Evolutionary conservation across 2,329 filamentous ascomycete species (phyloP).

Genomic region (Cladosporium halotolerans): DNA sequence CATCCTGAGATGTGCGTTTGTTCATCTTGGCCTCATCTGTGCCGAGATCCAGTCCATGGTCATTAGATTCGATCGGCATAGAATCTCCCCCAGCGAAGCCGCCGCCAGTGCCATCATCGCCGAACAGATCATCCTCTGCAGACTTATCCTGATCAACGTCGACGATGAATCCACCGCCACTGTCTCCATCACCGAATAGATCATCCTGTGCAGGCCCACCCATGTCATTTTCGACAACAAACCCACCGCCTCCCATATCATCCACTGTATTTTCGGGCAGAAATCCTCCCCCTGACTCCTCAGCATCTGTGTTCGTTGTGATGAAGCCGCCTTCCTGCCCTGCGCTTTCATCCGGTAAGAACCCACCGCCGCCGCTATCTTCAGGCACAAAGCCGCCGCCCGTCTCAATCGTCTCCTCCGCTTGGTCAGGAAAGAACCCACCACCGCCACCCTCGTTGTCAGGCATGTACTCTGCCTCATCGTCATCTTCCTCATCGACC

Average conservation of each 20-base stretch:
- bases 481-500: constrained; percentile 24
- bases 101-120: neutral
- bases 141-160: neutral
- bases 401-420: constrained; percentile 11
- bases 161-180: constrained; percentile 3
- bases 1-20: neutral
- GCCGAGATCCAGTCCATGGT: neutral
- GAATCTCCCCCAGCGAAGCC: neutral
- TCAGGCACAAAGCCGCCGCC: constrained; percentile 12
- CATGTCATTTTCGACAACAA: neutral
- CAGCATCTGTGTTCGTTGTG: constrained; percentile 15
- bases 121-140: neutral
- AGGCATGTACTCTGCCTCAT: constrained; percentile 25
- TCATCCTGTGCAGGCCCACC: neutral
- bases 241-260: neutral
- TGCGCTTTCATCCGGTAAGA: neutral
- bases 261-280: constrained; percentile 14
- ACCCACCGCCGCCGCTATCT: neutral
- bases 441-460: constrained; percentile 18
- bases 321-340: constrained; percentile 11
- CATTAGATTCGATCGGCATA: neutral
- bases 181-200: neutral
- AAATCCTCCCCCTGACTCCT: constrained; percentile 24
- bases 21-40: too few species aligned
- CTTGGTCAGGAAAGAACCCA: constrained; percentile 28